Base-by-base conservation (phyloP, 2,329 filamentous ascomycete genomes). In the Aspergillus neotritici region DNA sequence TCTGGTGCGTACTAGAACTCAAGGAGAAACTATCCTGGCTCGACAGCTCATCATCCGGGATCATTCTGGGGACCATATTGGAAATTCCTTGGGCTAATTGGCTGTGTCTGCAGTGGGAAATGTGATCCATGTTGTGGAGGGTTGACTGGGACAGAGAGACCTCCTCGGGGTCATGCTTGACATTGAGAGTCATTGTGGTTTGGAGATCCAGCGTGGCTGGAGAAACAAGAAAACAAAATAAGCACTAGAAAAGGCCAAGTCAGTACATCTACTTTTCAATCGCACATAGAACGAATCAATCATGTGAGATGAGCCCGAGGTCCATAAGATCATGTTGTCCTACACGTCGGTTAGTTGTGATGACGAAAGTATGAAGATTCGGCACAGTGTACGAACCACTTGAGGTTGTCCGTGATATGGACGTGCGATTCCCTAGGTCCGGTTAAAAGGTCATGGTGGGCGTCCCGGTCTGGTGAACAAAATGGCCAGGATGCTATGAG, bases 31-130 rank as follows among this genome's bases (percentile, higher is more conserved):
- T 63, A 59, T 67, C 66, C 55, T 65, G 64, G 56, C 61, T 65
- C 42, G 64, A 64, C 48, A 68, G 56, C 46, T 70, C 66, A 65
- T 68, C 63, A 66, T 69, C 66, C 61, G 67, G 65, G 58, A 60
- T 43, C 50, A 56, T 55, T 56, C 61, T 64, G 51, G 67, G 62
- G 55, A 61, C 51, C 56, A 67, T 57, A 53, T 63, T 65, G 56
- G 64, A 57, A 37, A 64, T 54, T 57, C 64, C 66, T 54, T 60
- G 63, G 44, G 62, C 49, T 51, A 64, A 51, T 52, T 63, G 54
- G 49, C 48, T 55, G 39, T 64, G 62, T 57, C 64, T 67, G 48
- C 62, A 49, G 38, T 65, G 57, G 47, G 62, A 59, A 42, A 56
- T 54, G 34, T 58, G 56, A 49, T 63, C 60, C 55, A 64, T 58